Base-by-base conservation (phyloP, 306 rosid species). In the Astragalus glycyphyllos region DNA sequence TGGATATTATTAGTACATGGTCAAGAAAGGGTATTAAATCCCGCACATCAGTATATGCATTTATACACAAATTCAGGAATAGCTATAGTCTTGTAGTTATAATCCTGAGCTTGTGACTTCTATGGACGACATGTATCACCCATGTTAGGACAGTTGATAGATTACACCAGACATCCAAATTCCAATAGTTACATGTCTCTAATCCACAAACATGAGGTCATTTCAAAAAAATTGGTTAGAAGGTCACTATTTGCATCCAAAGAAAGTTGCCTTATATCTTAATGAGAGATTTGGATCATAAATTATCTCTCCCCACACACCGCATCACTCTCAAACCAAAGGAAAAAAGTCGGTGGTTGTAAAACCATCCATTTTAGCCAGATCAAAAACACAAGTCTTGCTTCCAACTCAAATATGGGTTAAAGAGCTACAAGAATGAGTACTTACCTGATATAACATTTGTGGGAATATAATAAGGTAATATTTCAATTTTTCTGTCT, bases 401-500 rank as follows among this genome's bases (percentile, higher is more conserved):
- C 58, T 60, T 73, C 68, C 20, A 58, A 77, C 66, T 74, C 50
- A 72, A 35, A 15, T 35, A 68, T 51, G 54, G 50, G 31, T 70
- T 62, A 76, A 80, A 71, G 54, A 76, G 67, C 60, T 45, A 40
- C 3, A 61, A 57, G 72, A 69, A 67, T 34, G 48, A 49, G 44
- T n/a, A 70, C 23, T 72, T 88, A 92, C 98, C 96, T 10, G 91
- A 75, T 69, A 90, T 82, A 74, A 90, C 80, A 79, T 90, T 73
- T 69, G 85, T 80, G 37, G 96, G 85, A 73, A 92, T 76, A 82
- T 87, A 85, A 69, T 92, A 90, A n/a, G 98, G 96, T 77, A 83
- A 76, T 71, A 81, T 81, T 11, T 50, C 13, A 59, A 88, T 72
- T 65, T 82, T 85, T 81, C 85, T 82, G 72, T 76, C 79, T 70